Evolutionary conservation across 257 asterid genomes (phyloP), one percentile per base, ranked within the genome.

Genomic region (Gardenia jasminoides): DNA sequence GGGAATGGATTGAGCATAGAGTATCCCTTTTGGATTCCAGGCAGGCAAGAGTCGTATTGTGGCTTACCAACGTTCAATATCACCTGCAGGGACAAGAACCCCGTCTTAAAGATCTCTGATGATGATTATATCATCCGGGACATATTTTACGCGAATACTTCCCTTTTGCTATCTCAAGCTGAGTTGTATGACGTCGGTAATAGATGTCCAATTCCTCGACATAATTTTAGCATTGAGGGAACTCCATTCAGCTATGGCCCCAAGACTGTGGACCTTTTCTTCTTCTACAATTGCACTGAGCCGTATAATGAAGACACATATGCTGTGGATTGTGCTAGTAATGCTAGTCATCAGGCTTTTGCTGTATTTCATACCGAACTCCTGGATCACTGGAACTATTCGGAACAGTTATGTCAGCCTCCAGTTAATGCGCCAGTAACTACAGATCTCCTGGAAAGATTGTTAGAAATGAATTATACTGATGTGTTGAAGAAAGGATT

Each of bases 11-110:
- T 87, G 31, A 70, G 62, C 13, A 80, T 90, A 69, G 81, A 78
- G 20, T 79, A 71, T 75, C 94, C 97, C 30, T 91, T 91, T 47
- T 88, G 93, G 93, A 88, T 91, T 70, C 87, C 86, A 20, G 73
- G 72, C 72, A 77, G 72, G 59, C 90, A 90, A 58, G 80, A 83
- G 36, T 72, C 89, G 61, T 26, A 44, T 24, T 90, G 94, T 59
- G 94, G 97, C 17, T 72, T 69, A 36, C 83, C 88, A 0, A 79
- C 77, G 19, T 87, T 82, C 86, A 74, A 76, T 56, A 50, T 88
- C 76, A 72, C 81, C 39, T 91, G 97, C 76, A 16, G 41, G 8
- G 47, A 77, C 33, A 74, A 79, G 26, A 78, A 81, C n/a, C 84
- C 97, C 6, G 4, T 82, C 73, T 59, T 88, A 73, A 70, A n/a